A percentile compares a stretch with the other conserved stretches of the same genome.
phyloP scores from a whole-genome alignment of 345 rosid genomes.

The Corymbia maculata region DNA sequence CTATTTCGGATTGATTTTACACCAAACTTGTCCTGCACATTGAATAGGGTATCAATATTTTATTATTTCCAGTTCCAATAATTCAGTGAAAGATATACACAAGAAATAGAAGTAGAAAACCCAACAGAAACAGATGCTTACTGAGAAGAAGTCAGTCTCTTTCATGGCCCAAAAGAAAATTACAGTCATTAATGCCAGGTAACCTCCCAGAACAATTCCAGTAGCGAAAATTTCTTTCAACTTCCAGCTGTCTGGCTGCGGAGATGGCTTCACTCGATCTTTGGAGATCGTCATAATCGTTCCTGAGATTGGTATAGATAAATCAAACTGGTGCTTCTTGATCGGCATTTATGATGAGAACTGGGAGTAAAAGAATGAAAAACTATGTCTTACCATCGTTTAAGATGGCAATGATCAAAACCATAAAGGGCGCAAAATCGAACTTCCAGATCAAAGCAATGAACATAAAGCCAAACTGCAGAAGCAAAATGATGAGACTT shows the following conservation, averaged over 20 bases:
- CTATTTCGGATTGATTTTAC: slow-evolving; percentile 28
- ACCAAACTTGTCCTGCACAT: slow-evolving; percentile 41
- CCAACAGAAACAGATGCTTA: slow-evolving; percentile 11
- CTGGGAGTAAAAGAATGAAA: not conserved
- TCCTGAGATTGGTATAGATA: slow-evolving; percentile 19
- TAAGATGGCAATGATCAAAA: slow-evolving; percentile 78
- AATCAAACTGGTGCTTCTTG: not conserved
- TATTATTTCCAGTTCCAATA: not conserved
- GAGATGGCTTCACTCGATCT: slow-evolving; percentile 85
- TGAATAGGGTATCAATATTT: not conserved
- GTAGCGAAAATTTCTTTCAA: slow-evolving; percentile 74
- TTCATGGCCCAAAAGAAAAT: slow-evolving; percentile 75
- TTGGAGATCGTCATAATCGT: slow-evolving; percentile 92
- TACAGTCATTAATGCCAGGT: slow-evolving; percentile 77
- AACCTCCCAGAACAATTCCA: slow-evolving; percentile 75
- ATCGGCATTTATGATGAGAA: not conserved
- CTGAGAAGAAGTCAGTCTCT: slow-evolving; percentile 68
- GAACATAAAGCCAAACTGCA: slow-evolving; percentile 86
- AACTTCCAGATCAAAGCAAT: slow-evolving; percentile 85
- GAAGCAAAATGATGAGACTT: not conserved
- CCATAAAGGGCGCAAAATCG: slow-evolving; percentile 90
- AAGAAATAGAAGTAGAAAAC: not conserved
- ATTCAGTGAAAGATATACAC: not conserved
- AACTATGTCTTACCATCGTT: slow-evolving; percentile 52
- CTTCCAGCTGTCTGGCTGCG: slow-evolving; percentile 90